Percentiles rank a stretch among this genome's conserved stretches.
phyloP scores from a whole-genome alignment of 2,329 filamentous ascomycete genomes.

The Dactylella cylindrospora region DNA sequence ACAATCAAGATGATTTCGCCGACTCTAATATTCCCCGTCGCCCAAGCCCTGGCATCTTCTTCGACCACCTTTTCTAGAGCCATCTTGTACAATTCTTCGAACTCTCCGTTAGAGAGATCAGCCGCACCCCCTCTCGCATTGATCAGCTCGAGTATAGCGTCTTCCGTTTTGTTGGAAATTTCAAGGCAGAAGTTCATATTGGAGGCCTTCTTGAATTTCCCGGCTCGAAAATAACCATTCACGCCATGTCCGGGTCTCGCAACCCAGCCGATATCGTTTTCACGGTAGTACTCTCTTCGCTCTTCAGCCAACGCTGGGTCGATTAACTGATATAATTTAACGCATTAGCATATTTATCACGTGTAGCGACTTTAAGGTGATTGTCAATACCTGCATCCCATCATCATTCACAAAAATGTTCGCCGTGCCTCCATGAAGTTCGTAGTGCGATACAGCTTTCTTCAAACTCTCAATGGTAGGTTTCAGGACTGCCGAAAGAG shows the following conservation, averaged over 20 bases:
- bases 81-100: conserved; percentile 57
- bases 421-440: conserved; percentile 64
- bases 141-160: conserved; percentile 51
- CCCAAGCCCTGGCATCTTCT: conserved; percentile 61
- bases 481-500: conserved; percentile 56
- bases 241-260: conserved; percentile 52
- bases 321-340: neutral
- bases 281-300: conserved; percentile 1
- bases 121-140: neutral
- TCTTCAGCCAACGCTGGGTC: neutral
- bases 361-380: neutral
- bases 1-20: conserved; percentile 69
- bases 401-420: conserved; percentile 70
- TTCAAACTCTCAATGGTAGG: conserved; percentile 61
- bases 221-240: conserved; percentile 59
- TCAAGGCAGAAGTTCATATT: conserved; percentile 74
- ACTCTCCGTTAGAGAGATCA: neutral
- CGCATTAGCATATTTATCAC: too few species aligned
- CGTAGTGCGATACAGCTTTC: conserved; percentile 62
- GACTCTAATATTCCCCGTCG: conserved; percentile 62
- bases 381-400: conserved; percentile 63
- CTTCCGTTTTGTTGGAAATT: conserved; percentile 64
- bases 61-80: conserved; percentile 58
- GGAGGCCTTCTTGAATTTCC: conserved; percentile 72
- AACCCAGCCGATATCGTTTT: conserved; percentile 1